phyloP scores from a whole-genome alignment of 2,329 filamentous ascomycete species.

The Colletotrichum tofieldiae region DNA sequence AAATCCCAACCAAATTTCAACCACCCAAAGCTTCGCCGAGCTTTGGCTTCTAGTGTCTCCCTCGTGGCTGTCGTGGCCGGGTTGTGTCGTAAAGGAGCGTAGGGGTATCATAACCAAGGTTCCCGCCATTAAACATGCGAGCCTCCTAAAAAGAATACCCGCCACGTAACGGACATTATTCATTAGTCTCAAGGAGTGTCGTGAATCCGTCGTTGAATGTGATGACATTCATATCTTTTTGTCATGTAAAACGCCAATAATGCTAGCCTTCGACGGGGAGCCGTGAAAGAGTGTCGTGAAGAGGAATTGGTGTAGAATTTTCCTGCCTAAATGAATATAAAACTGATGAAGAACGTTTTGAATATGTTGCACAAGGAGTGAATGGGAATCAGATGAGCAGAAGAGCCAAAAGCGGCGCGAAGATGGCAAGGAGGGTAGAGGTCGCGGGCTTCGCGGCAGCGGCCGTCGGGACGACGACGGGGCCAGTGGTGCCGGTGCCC shows the following conservation, averaged over 20 bases:
- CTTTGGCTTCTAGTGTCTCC: not conserved
- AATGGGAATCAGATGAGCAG: slow-evolving; percentile 26
- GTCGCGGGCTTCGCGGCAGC: slow-evolving; percentile 13
- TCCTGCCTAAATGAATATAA: slow-evolving; percentile 20
- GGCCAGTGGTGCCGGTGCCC: slow-evolving; percentile 15
- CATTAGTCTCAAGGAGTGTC: slow-evolving; percentile 35
- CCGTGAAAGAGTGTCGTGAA: slow-evolving; percentile 31
- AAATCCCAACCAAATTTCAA: not conserved
- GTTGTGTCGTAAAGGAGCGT: slow-evolving; percentile 33
- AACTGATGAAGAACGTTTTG: not conserved
- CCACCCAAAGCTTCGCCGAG: not conserved
- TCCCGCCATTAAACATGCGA: slow-evolving; percentile 15
- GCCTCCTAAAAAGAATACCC: not conserved
- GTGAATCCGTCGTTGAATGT: slow-evolving; percentile 28
- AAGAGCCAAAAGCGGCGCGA: slow-evolving; percentile 34
- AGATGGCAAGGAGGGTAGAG: slow-evolving; percentile 23
- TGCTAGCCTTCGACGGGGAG: not conserved
- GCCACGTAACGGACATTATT: slow-evolving; percentile 26
- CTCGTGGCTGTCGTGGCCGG: not conserved
- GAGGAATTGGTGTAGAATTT: slow-evolving; percentile 6
- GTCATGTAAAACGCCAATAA: slow-evolving; percentile 1
- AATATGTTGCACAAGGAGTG: slow-evolving; percentile 14
- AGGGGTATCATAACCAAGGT: slow-evolving; percentile 24
- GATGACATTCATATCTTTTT: not conserved
- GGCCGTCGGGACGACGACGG: not conserved